phyloP scores from a whole-genome alignment of 768 basidiomycete genomes.

The Amanita pseudoporphyria region DNA sequence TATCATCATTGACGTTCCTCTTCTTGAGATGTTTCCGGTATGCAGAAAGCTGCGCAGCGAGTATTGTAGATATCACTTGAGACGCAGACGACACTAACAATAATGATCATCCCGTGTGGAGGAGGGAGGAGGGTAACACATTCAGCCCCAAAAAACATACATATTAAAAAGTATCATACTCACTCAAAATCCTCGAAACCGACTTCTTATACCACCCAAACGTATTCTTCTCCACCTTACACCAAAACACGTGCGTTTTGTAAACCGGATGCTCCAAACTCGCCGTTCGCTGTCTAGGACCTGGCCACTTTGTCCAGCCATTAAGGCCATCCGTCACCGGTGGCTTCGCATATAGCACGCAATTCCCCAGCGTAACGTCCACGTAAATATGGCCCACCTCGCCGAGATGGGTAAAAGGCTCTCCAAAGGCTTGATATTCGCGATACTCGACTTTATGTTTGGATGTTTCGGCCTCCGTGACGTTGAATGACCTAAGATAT shows the following conservation, averaged over 20 bases:
- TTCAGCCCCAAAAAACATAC: no score
- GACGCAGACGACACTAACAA: background rate
- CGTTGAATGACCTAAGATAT: background rate
- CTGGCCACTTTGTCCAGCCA: constrained; percentile 1
- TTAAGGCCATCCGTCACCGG: no score
- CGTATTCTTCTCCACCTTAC: background rate
- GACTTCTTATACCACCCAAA: background rate
- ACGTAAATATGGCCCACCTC: constrained; percentile 1
- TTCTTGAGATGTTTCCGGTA: background rate
- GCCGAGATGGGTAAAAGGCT: background rate
- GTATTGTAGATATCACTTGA: background rate
- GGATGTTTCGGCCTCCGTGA: background rate
- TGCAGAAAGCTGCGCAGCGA: background rate
- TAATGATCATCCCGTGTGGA: no score
- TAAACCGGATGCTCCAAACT: background rate
- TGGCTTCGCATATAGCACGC: background rate
- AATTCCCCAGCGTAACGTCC: background rate
- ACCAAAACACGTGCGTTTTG: background rate
- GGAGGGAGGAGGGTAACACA: no score
- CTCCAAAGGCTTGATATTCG: constrained; percentile 1
- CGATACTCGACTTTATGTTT: background rate
- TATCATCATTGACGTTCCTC: background rate
- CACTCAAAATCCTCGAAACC: no score
- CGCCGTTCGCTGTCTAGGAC: background rate
- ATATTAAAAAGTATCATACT: background rate